A percentile compares a stretch with the other conserved stretches of the same genome.
phyloP scores from a whole-genome alignment of 257 asterid genomes.

The Solanum paucissectum region DNA sequence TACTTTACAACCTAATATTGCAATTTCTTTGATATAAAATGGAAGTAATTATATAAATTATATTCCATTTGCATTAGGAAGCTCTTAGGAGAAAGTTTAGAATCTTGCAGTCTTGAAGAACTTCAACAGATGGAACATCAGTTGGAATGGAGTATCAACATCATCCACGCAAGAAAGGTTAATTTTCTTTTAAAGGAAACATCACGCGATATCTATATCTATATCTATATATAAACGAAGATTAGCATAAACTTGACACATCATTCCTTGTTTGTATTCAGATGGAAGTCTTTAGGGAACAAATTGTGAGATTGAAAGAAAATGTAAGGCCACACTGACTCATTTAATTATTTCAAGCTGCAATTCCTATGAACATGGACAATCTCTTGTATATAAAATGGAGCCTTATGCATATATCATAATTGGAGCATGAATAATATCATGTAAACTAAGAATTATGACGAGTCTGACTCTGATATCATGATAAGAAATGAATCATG shows the following conservation, averaged over 20 bases:
- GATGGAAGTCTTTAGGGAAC: conserved; percentile 75
- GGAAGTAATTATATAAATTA: background rate
- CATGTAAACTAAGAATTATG: background rate
- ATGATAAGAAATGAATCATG: background rate
- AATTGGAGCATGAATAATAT: background rate
- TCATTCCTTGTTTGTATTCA: conserved; percentile 4
- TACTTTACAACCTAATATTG: background rate
- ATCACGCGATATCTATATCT: background rate
- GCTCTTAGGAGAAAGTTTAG: conserved; percentile 68
- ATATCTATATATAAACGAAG: background rate
- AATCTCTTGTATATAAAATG: background rate
- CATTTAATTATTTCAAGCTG: background rate
- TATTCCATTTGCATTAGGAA: conserved; percentile 33
- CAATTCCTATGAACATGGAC: background rate
- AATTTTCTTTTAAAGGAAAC: background rate
- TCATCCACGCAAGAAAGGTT: conserved; percentile 74
- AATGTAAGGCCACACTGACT: conserved; percentile 27
- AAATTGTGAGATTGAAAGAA: conserved; percentile 53
- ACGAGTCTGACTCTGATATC: background rate
- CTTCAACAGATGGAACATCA: conserved; percentile 68
- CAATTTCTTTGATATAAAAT: background rate
- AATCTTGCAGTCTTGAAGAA: conserved; percentile 55
- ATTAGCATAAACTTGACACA: background rate
- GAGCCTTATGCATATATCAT: background rate
- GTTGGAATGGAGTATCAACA: conserved; percentile 53